Evolutionary conservation across 73 alveolate species (phyloP), one percentile per base, ranked within the genome.

Genomic region (Paramecium sonneborni): DNA sequence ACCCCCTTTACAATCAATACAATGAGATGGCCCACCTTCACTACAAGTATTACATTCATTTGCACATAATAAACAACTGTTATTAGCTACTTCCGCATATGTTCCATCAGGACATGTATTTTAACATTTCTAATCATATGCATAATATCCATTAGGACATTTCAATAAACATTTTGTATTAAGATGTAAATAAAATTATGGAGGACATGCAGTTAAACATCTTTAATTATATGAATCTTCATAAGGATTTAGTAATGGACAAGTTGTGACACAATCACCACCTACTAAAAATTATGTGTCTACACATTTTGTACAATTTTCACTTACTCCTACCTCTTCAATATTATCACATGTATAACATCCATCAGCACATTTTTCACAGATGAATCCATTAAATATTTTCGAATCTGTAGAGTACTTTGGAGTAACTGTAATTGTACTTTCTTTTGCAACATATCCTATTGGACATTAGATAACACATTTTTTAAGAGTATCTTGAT

Each of bases 191-290:
- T 67, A 67, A 23, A 30, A 67, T 28, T 28, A 34, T 7, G 85
- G 52, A 67, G 85, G 85, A 67, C 85, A 67, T 24, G 85, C 39
- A 24, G 52, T 23, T 9, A 67, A 23, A n/a, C 85, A 67, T 67
- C 46, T 67, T 67, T 67, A n/a, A 67, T 67, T 67, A 6, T 12
- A 30, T 32, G 15, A 11, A 12, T 67, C 85, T 67, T 67, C 46
- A 20, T 12, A 67, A 30, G 85, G 39, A 12, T 14, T 12, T 0
- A 12, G n/a, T 2, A n/a, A 4, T 67, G 85, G 46, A 11, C 85
- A 67, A 26, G 39, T 12, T 12, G 41, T n/a, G 6, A 20, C 39
- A 24, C 85, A 67, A 1, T 67, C 21, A 7, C 52, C 23, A 30
- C 52, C 85, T 3, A 67, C 85, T 67, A 67, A 67, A 67, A 67